phyloP scores from a whole-genome alignment of 2,329 filamentous ascomycete species.

The Biscogniauxia marginata region DNA sequence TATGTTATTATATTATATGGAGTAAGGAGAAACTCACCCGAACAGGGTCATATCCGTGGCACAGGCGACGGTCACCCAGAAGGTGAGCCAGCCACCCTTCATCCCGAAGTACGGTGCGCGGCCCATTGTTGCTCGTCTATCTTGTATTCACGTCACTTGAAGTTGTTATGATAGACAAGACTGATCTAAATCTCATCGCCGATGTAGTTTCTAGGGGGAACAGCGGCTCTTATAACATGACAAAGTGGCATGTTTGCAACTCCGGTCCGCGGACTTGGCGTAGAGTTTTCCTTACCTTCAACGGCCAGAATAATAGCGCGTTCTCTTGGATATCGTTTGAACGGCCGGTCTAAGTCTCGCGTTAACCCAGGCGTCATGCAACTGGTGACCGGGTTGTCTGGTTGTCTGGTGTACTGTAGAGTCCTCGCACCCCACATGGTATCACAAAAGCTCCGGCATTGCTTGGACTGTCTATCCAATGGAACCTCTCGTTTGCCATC shows the following conservation, averaged over 20 bases:
- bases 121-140: background rate
- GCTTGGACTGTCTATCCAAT: background rate
- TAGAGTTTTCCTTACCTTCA: background rate
- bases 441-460: background rate
- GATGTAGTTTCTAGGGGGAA: background rate
- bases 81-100: slow-evolving; percentile 24
- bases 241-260: background rate
- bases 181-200: background rate
- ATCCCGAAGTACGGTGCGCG: slow-evolving; percentile 19
- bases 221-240: background rate
- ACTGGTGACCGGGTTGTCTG: background rate
- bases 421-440: background rate
- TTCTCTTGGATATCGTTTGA: background rate
- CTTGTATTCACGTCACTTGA: background rate
- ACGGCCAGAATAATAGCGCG: background rate
- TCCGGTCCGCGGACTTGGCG: background rate
- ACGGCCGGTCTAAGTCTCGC: background rate
- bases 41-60: slow-evolving; percentile 29
- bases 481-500: background rate
- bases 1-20: background rate
- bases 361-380: background rate
- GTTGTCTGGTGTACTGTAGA: no score
- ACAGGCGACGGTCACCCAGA: slow-evolving; percentile 25
- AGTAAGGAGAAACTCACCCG: slow-evolving; percentile 17
- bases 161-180: background rate